Conservation (phyloP, 164 flowering plant species). For the Kalanchoe fedtschenkoi region DNA sequence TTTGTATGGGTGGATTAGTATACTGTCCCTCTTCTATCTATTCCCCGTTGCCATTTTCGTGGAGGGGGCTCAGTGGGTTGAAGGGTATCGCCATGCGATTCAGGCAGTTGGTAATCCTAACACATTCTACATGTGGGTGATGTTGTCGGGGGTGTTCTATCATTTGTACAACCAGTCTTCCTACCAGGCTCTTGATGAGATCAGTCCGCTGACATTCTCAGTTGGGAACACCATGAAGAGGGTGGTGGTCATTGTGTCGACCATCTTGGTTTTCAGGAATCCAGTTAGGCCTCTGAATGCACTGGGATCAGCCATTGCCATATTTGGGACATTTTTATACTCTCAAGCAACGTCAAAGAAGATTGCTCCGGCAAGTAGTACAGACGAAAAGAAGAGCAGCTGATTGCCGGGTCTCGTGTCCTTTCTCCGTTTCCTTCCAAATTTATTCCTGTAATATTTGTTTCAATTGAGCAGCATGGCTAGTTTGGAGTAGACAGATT, state of each 20-base stretch:
- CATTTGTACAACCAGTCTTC: conserved; percentile 88
- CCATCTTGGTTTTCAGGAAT: conserved; percentile 72
- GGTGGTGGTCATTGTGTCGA: conserved; percentile 72
- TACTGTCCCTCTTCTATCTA: conserved; percentile 56
- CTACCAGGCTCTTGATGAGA: conserved; percentile 78
- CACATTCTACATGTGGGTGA: conserved; percentile 69
- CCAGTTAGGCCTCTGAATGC: conserved; percentile 84
- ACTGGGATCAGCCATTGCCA: conserved; percentile 78
- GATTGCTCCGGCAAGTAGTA: background rate
- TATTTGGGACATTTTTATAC: conserved; percentile 84
- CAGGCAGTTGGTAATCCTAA: conserved; percentile 37
- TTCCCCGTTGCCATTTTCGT: conserved; percentile 73
- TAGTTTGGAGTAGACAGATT: background rate
- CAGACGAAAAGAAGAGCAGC: background rate
- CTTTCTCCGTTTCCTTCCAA: background rate
- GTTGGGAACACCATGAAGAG: conserved; percentile 96
- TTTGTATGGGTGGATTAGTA: conserved; percentile 75
- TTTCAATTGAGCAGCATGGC: background rate
- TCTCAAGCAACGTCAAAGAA: conserved; percentile 55
- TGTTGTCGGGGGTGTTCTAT: conserved; percentile 70
- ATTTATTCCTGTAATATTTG: background rate
- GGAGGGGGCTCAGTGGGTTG: conserved; percentile 82
- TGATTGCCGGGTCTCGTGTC: background rate
- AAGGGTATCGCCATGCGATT: conserved; percentile 61
- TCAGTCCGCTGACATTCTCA: conserved; percentile 81